Evolutionary conservation across 192 early-diverging fungal genomes (phyloP), one percentile per base, ranked within the genome.

Genomic region (Rhizoclosmatium globosum): DNA sequence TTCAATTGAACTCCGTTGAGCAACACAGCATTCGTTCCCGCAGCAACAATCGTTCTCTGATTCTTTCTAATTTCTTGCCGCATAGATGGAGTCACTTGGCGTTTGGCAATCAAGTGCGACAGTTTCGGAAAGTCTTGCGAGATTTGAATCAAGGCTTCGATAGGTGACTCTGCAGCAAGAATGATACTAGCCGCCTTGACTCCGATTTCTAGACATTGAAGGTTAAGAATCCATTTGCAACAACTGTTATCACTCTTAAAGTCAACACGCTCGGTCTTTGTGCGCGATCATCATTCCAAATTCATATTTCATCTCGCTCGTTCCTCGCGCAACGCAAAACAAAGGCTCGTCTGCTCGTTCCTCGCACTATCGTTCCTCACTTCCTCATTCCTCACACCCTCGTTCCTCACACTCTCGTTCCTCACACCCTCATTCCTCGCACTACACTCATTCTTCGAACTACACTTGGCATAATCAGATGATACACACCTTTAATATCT

Each of bases 61-160:
- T 86, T 82, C n/a, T 43, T 31, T 21, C 69, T 39, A 42, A 92
- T 82, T 21, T 87, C 87, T 1, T 72, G 47, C 13, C 71, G 80
- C 0, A 92, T 74, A 3, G 87, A 82, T 11, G 77, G 66, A 74
- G 91, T 87, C 3, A 94, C 19, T 0, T 71, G 64, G 21, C 86
- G 67, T 1, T 91, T 86, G 4, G 71, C 78, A 23, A 98, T 81
- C 42, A 89, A 79, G 74, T 96, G 93, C 3, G 95, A 93, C 76
- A 94, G 93, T 73, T 95, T 95, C 2, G 96, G 98, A 77, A 97
- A 93, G 80, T 97, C 90, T 79, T 95, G 95, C 3, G 92, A 82
- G 3, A 97, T 74, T 50, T 89, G 87, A 42, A 85, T 84, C 21
- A 99, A 82, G 3, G 92, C 83, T 1, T 79, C 72, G 3, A 99